These are phyloP conservation scores for Kluyveromyces wickerhamii DNA, from an alignment of 805 yeast genomes.

Conservation along the genomic window DNA sequence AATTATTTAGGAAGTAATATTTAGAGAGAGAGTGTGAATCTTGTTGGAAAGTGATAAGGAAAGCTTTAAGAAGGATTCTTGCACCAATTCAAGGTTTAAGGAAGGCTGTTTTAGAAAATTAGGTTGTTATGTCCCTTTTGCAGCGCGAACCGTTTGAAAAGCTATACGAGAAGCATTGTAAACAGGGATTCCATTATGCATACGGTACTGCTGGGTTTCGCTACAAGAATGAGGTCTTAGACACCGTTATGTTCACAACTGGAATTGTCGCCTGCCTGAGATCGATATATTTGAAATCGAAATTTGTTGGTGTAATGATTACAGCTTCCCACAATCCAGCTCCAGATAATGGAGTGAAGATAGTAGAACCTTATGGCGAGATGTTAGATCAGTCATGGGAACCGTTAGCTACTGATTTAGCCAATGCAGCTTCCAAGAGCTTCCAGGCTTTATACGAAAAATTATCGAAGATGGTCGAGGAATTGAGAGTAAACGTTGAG, in stretches of 20 bases:
- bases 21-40: too few relatives aligned
- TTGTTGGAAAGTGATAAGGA: too few relatives aligned
- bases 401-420: slow-evolving; percentile 64
- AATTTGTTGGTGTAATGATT: slow-evolving; percentile 89
- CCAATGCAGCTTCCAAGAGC: slow-evolving; percentile 48
- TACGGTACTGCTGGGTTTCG: slow-evolving; percentile 99
- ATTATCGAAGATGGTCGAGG: slow-evolving; percentile 3
- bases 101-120: too few relatives aligned
- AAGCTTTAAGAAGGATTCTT: too few relatives aligned
- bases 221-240: slow-evolving; percentile 57
- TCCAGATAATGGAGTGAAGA: slow-evolving; percentile 80
- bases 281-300: slow-evolving; percentile 59
- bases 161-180: slow-evolving; percentile 28
- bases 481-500: slow-evolving; percentile 38
- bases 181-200: slow-evolving; percentile 39
- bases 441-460: slow-evolving; percentile 35
- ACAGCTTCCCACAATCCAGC: slow-evolving; percentile 97
- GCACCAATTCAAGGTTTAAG: too few relatives aligned
- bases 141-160: slow-evolving; percentile 13
- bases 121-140: too few relatives aligned
- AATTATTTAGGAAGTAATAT: too few relatives aligned
- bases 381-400: slow-evolving; percentile 89
- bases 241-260: slow-evolving; percentile 74
- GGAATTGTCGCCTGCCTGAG: slow-evolving; percentile 79
- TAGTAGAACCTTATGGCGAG: slow-evolving; percentile 90